phyloP scores from a whole-genome alignment of 352 stramenopile species.

The Phytopythium helicoides region DNA sequence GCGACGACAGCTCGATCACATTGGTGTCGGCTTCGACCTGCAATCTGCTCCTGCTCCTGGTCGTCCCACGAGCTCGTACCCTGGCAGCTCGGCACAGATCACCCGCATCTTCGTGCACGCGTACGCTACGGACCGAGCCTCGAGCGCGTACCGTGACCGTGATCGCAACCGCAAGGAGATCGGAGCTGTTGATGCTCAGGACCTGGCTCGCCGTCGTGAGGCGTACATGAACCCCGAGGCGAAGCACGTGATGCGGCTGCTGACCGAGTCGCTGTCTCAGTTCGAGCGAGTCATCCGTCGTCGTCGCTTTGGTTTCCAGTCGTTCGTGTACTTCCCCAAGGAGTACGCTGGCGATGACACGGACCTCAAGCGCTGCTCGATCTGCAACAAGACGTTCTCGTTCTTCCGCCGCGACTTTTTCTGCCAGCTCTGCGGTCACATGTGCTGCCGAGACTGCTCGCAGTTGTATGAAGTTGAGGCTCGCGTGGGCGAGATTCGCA shows the following conservation, averaged over 20 bases:
- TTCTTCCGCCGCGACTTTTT: conserved; percentile 48
- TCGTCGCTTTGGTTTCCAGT: conserved; percentile 63
- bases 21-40: conserved; percentile 52
- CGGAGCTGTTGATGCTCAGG: conserved; percentile 15
- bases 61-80: conserved; percentile 2
- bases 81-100: conserved; percentile 26
- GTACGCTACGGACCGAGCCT: conserved; percentile 38
- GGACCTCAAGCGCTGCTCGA: conserved; percentile 30
- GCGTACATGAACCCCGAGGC: conserved; percentile 51
- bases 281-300: conserved; percentile 60
- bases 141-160: conserved; percentile 24
- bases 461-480: conserved; percentile 41
- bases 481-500: conserved; percentile 29
- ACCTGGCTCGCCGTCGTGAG: conserved; percentile 28
- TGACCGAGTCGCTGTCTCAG: conserved; percentile 47
- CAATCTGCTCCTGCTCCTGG: conserved; percentile 22
- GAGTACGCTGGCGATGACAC: conserved; percentile 20
- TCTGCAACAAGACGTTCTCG: conserved; percentile 47
- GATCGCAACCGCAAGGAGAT: conserved; percentile 22
- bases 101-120: conserved; percentile 46
- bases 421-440: conserved; percentile 57
- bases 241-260: conserved; percentile 31
- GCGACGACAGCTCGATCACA: conserved; percentile 43
- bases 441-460: conserved; percentile 42
- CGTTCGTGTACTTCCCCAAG: conserved; percentile 61